Evolutionary conservation across 2,329 filamentous ascomycete species (phyloP), one percentile per base, ranked within the genome.

Genomic region (Pyrenophora seminiperda): DNA sequence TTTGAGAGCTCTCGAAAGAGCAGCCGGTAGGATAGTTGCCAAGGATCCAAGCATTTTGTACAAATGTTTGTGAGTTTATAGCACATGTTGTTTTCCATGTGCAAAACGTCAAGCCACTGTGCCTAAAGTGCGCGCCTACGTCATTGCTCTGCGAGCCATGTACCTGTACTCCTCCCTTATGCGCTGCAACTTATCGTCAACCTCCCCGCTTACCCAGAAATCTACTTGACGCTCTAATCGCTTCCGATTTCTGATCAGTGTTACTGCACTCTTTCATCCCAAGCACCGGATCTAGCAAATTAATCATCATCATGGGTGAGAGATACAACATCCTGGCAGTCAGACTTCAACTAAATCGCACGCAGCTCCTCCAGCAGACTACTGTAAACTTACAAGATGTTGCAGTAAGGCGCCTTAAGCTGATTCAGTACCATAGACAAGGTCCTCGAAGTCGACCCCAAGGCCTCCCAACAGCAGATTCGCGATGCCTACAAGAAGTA

Each of bases 401-500:
- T 22, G 4, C 10, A 3, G 7, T 6, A n/a, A 14, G 14, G 6
- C 2, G 9, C 13, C 19, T 10, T 7, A 39, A 33, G 18, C 50
- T 55, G 13, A 50, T 38, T 38, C 15, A 10, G 4, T 2, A 18
- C 3, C 24, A n/a, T 20, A 64, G 59, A 70, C 48, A 63, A 62
- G 38, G 51, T 66, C 34, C 85, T 96, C 41, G 88, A 88, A 57
- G 75, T 96, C 53, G 71, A 86, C 42, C 82, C 90, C 29, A 87
- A 82, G 61, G 91, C 93, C 27, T 88, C 85, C 0, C 84, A 86
- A 51, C 85, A 91, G 66, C 89, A 97, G 72, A 87, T 99, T 69
- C 89, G 93, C 63, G 89, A 90, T 80, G 94, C 92, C 41, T 99
- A 97, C 80, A 99, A 99, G 73, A 88, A 88, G 88, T 90, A 63